phyloP scores from a whole-genome alignment of 257 asterid genomes.

The Cynanchum wilfordii region DNA sequence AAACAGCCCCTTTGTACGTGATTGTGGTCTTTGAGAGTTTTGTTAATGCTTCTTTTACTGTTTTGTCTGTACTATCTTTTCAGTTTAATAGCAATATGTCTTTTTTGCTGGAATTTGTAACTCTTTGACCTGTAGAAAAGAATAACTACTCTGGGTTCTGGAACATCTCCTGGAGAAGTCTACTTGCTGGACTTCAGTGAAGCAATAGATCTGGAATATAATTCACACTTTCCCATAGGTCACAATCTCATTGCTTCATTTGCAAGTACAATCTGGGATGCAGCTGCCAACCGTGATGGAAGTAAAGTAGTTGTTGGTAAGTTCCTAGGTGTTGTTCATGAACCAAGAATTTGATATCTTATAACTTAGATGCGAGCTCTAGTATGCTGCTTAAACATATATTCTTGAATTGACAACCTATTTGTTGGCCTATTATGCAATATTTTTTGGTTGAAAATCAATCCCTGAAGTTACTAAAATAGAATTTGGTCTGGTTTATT shows the following conservation, averaged over 20 bases:
- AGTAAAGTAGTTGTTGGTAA: constrained; percentile 62
- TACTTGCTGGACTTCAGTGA: constrained; percentile 52
- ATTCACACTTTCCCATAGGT: constrained; percentile 18
- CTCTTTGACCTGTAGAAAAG: constrained; percentile 40
- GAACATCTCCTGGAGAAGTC: constrained; percentile 60
- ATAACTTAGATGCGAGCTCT: background rate
- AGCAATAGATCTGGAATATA: constrained; percentile 36
- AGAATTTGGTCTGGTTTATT: constrained; percentile 5
- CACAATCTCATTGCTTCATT: constrained; percentile 42
- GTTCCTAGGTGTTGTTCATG: constrained; percentile 22
- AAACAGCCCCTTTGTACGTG: too few species aligned
- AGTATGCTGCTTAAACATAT: background rate
- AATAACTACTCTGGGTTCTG: constrained; percentile 80
- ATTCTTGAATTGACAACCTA: background rate
- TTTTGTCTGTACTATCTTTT: background rate
- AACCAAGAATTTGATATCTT: constrained; percentile 4
- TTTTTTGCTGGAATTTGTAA: constrained; percentile 6
- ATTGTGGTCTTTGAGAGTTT: background rate
- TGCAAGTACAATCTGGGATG: constrained; percentile 69
- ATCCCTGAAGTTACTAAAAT: background rate
- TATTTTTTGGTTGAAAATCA: background rate
- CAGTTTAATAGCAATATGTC: background rate
- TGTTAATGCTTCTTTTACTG: background rate
- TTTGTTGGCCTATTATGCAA: background rate
- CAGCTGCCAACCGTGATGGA: constrained; percentile 59